A percentile compares a stretch with the other conserved stretches of the same genome.
phyloP scores from a whole-genome alignment of 352 stramenopile genomes.

The Phytopythium litorale region DNA sequence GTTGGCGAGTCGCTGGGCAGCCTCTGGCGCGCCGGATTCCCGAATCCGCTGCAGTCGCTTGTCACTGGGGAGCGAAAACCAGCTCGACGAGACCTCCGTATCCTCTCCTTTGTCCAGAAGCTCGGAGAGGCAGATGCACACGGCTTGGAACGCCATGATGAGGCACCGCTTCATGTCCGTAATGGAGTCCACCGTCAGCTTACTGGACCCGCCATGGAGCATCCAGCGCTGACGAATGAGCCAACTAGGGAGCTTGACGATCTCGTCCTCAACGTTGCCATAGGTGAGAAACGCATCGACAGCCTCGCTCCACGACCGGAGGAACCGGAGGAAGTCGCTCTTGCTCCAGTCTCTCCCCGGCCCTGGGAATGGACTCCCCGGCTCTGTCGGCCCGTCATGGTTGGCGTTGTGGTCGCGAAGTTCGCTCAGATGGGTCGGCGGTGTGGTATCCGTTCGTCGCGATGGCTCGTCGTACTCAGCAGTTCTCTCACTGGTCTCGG shows the following conservation, averaged over 20 bases:
- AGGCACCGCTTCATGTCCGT: constrained; percentile 33
- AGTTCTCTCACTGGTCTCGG: neutral
- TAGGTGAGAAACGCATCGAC: constrained; percentile 31
- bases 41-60: constrained; percentile 25
- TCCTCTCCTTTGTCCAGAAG: constrained; percentile 20
- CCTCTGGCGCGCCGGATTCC: constrained; percentile 28
- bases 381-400: neutral
- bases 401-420: neutral
- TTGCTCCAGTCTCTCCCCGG: constrained; percentile 11
- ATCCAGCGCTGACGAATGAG: constrained; percentile 37
- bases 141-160: constrained; percentile 33
- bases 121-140: constrained; percentile 20
- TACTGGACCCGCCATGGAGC: constrained; percentile 15
- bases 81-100: constrained; percentile 8
- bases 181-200: constrained; percentile 30
- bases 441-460: neutral
- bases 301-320: constrained; percentile 28
- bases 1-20: constrained; percentile 27
- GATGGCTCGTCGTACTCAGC: neutral
- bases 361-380: neutral
- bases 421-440: neutral
- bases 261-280: constrained; percentile 25
- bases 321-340: constrained; percentile 25
- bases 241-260: constrained; percentile 38
- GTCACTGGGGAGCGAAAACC: constrained; percentile 27